Conservation (phyloP, 768 basidiomycete genomes). For the Sarcomyxa edulis region DNA sequence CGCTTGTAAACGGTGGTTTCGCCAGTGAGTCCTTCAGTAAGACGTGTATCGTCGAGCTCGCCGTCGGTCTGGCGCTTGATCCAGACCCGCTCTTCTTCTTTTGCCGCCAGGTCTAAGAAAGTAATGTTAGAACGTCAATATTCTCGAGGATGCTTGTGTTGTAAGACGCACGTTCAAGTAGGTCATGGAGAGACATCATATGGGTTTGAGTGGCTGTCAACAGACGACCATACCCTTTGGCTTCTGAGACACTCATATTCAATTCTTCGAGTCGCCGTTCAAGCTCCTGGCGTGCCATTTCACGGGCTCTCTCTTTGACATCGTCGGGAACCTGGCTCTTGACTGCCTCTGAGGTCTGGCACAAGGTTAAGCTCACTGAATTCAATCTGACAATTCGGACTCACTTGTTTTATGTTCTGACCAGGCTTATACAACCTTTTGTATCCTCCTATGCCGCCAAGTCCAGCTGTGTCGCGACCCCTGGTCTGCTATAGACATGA, state of each 20-base stretch:
- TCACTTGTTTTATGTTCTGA: constrained; percentile 52
- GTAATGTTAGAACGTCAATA: neutral
- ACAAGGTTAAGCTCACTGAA: too few relatives aligned
- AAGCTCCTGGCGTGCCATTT: constrained; percentile 63
- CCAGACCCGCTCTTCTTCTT: constrained; percentile 69
- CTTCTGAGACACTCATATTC: constrained; percentile 52
- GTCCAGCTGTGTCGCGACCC: constrained; percentile 60
- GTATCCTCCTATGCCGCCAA: constrained; percentile 64
- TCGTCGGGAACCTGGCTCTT: constrained; percentile 58
- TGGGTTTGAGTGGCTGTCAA: constrained; percentile 53
- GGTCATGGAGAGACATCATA: constrained; percentile 51
- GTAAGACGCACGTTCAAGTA: constrained; percentile 53
- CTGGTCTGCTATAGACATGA: constrained; percentile 39
- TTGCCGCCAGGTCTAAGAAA: constrained; percentile 53
- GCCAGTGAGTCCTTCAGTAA: constrained; percentile 65
- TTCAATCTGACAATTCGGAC: constrained; percentile 1
- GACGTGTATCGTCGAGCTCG: constrained; percentile 59
- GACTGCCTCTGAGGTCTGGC: constrained; percentile 43
- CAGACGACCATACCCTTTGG: constrained; percentile 48
- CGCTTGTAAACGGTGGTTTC: constrained; percentile 69
- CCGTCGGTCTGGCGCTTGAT: constrained; percentile 68
- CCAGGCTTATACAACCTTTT: constrained; percentile 61
- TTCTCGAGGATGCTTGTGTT: neutral
- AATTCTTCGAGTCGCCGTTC: constrained; percentile 57
- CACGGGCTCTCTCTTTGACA: constrained; percentile 55